These are phyloP conservation scores for Xylariales sp. DNA, from an alignment of 2,329 filamentous ascomycete species.

Conservation along the genomic window DNA sequence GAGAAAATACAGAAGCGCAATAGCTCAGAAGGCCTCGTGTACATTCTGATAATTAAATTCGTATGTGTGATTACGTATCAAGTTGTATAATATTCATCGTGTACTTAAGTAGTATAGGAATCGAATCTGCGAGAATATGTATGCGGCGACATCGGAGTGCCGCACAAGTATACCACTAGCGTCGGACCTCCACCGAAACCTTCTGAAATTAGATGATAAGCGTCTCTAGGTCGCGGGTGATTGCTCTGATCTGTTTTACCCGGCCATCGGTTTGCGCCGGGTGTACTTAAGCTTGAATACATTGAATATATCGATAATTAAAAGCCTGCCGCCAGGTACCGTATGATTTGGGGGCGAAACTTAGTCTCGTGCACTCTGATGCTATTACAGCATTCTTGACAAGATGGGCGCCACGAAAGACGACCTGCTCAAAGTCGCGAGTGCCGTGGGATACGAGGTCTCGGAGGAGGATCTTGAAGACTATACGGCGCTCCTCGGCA, in stretches of 20 bases:
- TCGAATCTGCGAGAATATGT: too few relatives aligned
- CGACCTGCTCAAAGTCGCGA: conserved; percentile 18
- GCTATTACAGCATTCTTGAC: background rate
- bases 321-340: background rate
- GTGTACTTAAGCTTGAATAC: background rate
- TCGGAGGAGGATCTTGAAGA: conserved; percentile 22
- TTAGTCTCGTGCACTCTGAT: too few relatives aligned
- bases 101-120: too few relatives aligned
- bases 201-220: conserved; percentile 4
- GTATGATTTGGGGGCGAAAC: background rate
- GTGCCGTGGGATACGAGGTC: conserved; percentile 24
- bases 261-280: conserved; percentile 2
- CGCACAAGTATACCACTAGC: conserved; percentile 2
- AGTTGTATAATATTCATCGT: too few relatives aligned
- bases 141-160: too few relatives aligned
- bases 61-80: too few relatives aligned
- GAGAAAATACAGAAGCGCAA: too few relatives aligned
- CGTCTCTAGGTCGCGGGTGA: background rate
- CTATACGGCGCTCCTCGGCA: conserved; percentile 19
- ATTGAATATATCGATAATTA: background rate
- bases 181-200: conserved; percentile 5
- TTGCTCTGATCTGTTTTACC: background rate
- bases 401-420: conserved; percentile 10
- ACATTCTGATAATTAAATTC: too few relatives aligned
- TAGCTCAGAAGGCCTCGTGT: too few relatives aligned